Evolutionary conservation across 768 basidiomycete species (phyloP).

Genomic region (Amyloporia xantha): DNA sequence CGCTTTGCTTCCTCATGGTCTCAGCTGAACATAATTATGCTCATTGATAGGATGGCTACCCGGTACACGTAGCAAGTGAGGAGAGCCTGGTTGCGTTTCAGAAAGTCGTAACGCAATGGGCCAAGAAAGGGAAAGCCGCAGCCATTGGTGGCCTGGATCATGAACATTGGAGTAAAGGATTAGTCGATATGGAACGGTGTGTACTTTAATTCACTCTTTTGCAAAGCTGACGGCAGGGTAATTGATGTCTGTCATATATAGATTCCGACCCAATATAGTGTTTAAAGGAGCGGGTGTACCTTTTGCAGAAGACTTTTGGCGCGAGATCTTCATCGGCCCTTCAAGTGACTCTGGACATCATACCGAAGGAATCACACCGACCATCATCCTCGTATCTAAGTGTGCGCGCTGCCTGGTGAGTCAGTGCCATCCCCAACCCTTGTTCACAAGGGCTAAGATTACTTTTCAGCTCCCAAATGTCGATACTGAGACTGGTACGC

Average conservation of each 20-base stretch:
- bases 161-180: constrained; percentile 41
- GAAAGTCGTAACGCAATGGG: constrained; percentile 39
- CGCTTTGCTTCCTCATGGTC: constrained; percentile 33
- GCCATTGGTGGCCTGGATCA: constrained; percentile 27
- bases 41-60: constrained; percentile 57
- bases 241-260: constrained; percentile 20
- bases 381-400: no score
- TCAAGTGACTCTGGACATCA: constrained; percentile 37
- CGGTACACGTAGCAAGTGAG: constrained; percentile 59
- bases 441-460: constrained; percentile 1
- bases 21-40: neutral
- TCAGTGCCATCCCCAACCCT: neutral
- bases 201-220: constrained; percentile 16
- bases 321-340: constrained; percentile 48
- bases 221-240: neutral
- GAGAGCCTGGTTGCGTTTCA: constrained; percentile 55
- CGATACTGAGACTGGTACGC: constrained; percentile 52
- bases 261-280: constrained; percentile 76
- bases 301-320: constrained; percentile 68
- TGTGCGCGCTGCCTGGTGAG: constrained; percentile 67
- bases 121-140: constrained; percentile 32
- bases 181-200: constrained; percentile 54
- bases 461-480: constrained; percentile 62
- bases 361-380: no score
- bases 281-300: constrained; percentile 55